phyloP scores from a whole-genome alignment of 1,139 yeast genomes.

The Hemisphaericaspora xylanilytica region DNA sequence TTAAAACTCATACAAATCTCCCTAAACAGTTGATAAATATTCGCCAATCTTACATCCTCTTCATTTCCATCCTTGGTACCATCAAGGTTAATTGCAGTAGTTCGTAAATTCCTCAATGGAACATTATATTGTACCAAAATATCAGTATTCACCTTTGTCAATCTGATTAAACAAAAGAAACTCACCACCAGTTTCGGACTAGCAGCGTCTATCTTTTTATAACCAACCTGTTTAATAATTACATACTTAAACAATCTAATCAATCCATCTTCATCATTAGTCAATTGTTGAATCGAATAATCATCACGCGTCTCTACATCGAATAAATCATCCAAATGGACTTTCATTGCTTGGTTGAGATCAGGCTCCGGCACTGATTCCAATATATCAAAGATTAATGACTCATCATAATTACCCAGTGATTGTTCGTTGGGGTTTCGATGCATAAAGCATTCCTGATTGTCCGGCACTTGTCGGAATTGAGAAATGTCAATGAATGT shows the following conservation, averaged over 20 bases:
- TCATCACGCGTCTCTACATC: slow-evolving; percentile 14
- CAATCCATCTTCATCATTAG: slow-evolving; percentile 6
- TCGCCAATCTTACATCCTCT: slow-evolving; percentile 15
- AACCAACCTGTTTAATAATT: slow-evolving; percentile 8
- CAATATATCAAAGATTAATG: slow-evolving; percentile 69
- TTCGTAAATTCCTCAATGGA: slow-evolving; percentile 28
- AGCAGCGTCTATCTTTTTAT: slow-evolving; percentile 5
- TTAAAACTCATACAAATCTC: slow-evolving; percentile 19
- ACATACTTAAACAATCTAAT: slow-evolving; percentile 11
- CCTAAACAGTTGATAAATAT: slow-evolving; percentile 19
- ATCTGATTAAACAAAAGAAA: slow-evolving; percentile 49
- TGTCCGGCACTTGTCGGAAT: slow-evolving; percentile 79
- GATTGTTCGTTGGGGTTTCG: slow-evolving; percentile 26
- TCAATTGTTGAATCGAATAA: slow-evolving; percentile 7
- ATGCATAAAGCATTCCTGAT: slow-evolving; percentile 76
- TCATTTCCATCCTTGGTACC: slow-evolving; percentile 12
- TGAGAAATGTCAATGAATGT: slow-evolving; percentile 60
- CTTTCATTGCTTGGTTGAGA: slow-evolving; percentile 33
- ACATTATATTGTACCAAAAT: slow-evolving; percentile 59
- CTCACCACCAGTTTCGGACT: slow-evolving; percentile 10
- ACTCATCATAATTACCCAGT: slow-evolving; percentile 43
- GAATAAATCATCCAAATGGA: slow-evolving; percentile 44
- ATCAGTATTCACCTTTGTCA: slow-evolving; percentile 56
- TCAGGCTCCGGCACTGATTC: slow-evolving; percentile 49
- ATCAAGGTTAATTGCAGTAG: slow-evolving; percentile 12